Base-by-base conservation (phyloP, 352 stramenopile species). In the Blastocystis sp. region DNA sequence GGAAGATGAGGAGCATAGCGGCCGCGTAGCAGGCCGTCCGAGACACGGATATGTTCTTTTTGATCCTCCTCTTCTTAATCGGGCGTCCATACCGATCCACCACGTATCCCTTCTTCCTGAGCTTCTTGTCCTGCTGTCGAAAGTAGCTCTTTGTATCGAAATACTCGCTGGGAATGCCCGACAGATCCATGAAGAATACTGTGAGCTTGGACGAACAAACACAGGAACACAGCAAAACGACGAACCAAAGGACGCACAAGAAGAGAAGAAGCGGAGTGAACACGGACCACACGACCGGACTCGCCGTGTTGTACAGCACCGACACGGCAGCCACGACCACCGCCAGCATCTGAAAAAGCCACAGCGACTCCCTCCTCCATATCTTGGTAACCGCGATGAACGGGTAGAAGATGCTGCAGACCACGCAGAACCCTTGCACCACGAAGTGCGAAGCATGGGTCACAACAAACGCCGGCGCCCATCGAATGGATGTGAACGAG, bases 251-350 rank as follows among this genome's bases (percentile, higher is more conserved):
- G 2, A 69, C 74, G 16, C 31, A 31, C 33, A 63, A 50, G 33
- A 85, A 85, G 12, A 85, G 41, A n/a, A 85, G 31, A 31, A 85
- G 29, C 19, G 74, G 74, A 21, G 74, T 69, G 33, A 69, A 85
- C 3, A 70, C 74, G 26, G 74, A 85, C 74, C 74, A 85, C 19
- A 85, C 60, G 9, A 85, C 50, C 26, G 74, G 74, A 50, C 55
- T 70, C 1, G 74, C 29, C 6, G 74, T 85, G 31, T 85, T 85
- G 41, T 67, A 67, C 24, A 85, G 60, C 3, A 62, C 29, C 13
- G 74, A 85, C 6, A 85, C n/a, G 2, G 50, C 29, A 12, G 24
- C 31, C 12, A 63, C 21, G 9, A 66, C n/a, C 1, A 85, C 74
- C 24, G 41, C 29, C 26, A 85, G 51, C 50, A 45, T 85, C n/a